Conservation (phyloP, 73 alveolate species). For the Tetrahymena malaccensis region DNA sequence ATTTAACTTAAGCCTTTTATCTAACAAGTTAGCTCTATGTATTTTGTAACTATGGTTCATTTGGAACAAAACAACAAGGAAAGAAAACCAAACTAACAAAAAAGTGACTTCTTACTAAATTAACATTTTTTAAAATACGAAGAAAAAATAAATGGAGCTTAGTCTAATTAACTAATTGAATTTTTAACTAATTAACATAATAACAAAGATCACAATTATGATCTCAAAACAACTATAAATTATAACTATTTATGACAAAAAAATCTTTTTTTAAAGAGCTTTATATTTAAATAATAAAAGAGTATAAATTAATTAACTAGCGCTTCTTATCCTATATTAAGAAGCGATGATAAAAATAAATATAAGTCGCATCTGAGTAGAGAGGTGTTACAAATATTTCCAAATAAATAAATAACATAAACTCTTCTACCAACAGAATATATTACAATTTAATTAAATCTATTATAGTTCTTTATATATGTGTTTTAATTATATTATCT, state of each 20-base stretch:
- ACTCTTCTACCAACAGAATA: neutral
- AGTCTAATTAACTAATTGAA: neutral
- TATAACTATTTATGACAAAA: neutral
- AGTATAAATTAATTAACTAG: neutral
- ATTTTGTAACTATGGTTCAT: no score
- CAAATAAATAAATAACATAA: neutral
- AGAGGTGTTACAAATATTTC: neutral
- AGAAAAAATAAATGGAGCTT: neutral
- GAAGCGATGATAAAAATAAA: neutral
- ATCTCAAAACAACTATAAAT: neutral
- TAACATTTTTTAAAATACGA: neutral
- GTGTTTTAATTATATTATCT: neutral
- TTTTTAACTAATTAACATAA: neutral
- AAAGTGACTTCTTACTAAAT: neutral
- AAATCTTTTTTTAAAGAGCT: neutral
- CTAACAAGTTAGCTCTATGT: neutral
- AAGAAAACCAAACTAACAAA: no score
- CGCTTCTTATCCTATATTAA: neutral
- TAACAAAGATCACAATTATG: neutral
- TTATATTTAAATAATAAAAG: neutral
- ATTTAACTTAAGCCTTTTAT: neutral
- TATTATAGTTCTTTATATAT: neutral
- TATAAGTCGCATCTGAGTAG: neutral
- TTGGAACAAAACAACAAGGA: neutral
- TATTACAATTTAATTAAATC: no score